A percentile compares a stretch with the other conserved stretches of the same genome.
Evolutionary conservation across 345 rosid species (phyloP).

Genomic region (Durio zibethinus): DNA sequence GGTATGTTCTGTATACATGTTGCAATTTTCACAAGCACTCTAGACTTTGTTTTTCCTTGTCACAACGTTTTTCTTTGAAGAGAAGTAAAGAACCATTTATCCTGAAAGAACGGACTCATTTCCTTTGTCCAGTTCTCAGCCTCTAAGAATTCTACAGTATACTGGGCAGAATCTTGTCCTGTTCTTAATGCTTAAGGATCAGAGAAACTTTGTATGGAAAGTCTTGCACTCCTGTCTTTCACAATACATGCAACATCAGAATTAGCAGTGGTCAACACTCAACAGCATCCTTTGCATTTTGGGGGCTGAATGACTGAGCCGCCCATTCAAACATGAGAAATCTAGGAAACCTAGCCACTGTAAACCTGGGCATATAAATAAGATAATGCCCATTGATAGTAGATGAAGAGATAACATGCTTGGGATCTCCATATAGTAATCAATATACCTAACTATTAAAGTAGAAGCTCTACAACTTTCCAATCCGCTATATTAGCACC

Average conservation of each 20-base stretch:
- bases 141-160: background rate
- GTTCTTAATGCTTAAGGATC: background rate
- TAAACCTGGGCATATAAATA: background rate
- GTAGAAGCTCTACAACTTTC: background rate
- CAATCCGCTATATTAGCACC: background rate
- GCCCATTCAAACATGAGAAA: background rate
- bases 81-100: background rate
- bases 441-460: background rate
- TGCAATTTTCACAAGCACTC: background rate
- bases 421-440: background rate
- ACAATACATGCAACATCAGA: background rate
- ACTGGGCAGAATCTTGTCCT: background rate
- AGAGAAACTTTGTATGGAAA: background rate
- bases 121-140: background rate
- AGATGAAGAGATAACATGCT: background rate
- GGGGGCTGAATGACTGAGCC: background rate
- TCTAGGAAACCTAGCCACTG: background rate
- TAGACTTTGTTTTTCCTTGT: background rate
- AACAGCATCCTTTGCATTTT: background rate
- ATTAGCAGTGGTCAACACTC: background rate
- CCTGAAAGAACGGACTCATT: background rate
- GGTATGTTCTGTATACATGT: constrained; percentile 10
- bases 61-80: background rate
- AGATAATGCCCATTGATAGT: background rate
- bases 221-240: background rate